Evolutionary conservation across 2,329 filamentous ascomycete species (phyloP).

Genomic region (Paracamarosporium sp.): DNA sequence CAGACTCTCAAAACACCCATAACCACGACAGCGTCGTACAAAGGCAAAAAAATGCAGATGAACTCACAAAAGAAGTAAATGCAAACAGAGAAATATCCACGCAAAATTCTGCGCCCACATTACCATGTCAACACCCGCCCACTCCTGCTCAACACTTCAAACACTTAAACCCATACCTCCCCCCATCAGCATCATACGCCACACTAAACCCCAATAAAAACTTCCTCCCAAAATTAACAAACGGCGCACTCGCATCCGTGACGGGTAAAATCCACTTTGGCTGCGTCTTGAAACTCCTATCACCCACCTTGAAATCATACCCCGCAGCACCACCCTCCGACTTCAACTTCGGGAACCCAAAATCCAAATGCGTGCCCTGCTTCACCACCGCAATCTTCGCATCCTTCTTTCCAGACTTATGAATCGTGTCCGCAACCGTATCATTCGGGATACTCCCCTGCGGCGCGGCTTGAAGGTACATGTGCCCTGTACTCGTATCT

Average conservation of each 20-base stretch:
- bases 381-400: constrained; percentile 5
- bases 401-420: not conserved
- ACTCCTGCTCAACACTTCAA: constrained; percentile 22
- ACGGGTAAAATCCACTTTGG: constrained; percentile 12
- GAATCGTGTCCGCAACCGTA: not conserved
- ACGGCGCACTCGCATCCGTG: not conserved
- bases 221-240: constrained; percentile 16
- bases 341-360: constrained; percentile 11
- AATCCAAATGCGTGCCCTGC: constrained; percentile 9
- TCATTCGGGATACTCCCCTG: constrained; percentile 6
- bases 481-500: constrained; percentile 14
- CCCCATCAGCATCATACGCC: constrained; percentile 14
- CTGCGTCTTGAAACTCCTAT: constrained; percentile 6
- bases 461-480: constrained; percentile 10
- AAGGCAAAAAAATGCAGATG: no score
- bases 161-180: constrained; percentile 18
- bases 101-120: no score
- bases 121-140: not conserved
- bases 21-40: no score
- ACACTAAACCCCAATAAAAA: constrained; percentile 15
- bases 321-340: constrained; percentile 7
- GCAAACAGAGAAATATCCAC: no score
- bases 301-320: constrained; percentile 16
- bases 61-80: no score
- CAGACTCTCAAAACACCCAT: no score